Base-by-base conservation (phyloP, 1,284 basidiomycete species). In the Trametes hirsuta region DNA sequence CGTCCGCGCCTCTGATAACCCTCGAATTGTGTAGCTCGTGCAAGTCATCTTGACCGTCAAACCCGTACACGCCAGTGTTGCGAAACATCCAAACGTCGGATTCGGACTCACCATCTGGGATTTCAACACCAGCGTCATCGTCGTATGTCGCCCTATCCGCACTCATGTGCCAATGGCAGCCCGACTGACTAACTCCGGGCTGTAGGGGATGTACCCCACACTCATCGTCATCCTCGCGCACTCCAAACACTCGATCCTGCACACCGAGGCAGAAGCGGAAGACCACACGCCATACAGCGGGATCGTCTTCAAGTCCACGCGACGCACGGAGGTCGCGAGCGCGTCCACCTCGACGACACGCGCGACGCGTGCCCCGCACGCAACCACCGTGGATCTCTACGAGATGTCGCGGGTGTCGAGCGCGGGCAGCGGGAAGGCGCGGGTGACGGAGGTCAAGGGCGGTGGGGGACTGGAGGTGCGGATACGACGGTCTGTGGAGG, bases 181-280 rank as follows among this genome's bases (percentile, higher is more conserved):
- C 47, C 42, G n/a, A 47, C n/a, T 36, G 14, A 2, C 14, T 22
- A 6, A 30, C 30, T 8, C 1, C 2, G 18, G 25, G 1, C 12
- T 34, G 30, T 40, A 67, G 66, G 66, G 66, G 4, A 59, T 63
- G 34, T 67, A 67, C 39, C 66, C 66, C 1, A 59, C 57, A 18
- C 30, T 67, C 34, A 44, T 67, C 45, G 59, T 67, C 45, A 48
- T 67, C 25, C 58, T 65, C 40, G 63, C 65, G 12, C 46, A 63
- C 57, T 59, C 58, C 14, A 55, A 65, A 46, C 48, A 55, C 34
- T 63, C 58, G 34, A 39, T 62, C 30, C 63, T 64, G 45, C 11
- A 25, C 6, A 11, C 45, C 22, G 54, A 53, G 24, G 44, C 55
- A 8, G 34, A 40, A 18, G 30, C 30, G 30, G 18, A 45, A 14